These are phyloP conservation scores for Yarrowia bubula DNA, from an alignment of 805 yeast genomes.

Conservation along the genomic window DNA sequence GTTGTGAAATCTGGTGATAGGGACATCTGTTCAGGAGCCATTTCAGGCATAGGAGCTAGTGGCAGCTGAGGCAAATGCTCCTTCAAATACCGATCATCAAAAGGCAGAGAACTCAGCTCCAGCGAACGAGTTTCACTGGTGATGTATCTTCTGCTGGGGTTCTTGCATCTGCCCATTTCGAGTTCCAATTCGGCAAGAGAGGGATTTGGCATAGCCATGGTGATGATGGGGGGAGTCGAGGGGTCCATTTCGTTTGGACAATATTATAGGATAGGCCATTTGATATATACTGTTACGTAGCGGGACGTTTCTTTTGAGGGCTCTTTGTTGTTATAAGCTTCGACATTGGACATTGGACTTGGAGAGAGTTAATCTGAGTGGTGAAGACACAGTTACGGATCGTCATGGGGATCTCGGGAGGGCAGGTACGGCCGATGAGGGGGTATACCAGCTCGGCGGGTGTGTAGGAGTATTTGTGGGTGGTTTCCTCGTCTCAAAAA, in stretches of 20 bases:
- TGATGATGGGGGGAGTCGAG: constrained; percentile 5
- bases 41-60: background rate
- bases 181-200: constrained; percentile 8
- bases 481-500: too few species aligned
- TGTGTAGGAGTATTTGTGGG: too few species aligned
- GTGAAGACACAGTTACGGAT: background rate
- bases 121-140: background rate
- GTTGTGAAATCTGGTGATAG: background rate
- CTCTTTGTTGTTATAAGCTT: background rate
- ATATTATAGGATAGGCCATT: too few species aligned
- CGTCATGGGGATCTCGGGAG: background rate
- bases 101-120: background rate
- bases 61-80: background rate
- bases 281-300: background rate
- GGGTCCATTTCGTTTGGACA: too few species aligned
- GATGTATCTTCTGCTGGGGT: constrained; percentile 10
- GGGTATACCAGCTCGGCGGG: too few species aligned
- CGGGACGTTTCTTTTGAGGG: background rate
- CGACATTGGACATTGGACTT: background rate
- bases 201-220: background rate
- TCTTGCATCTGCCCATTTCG: background rate
- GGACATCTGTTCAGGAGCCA: too few species aligned
- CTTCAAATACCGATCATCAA: background rate
- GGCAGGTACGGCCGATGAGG: background rate
- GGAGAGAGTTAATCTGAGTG: background rate